Evolutionary conservation across 495 filamentous ascomycete species (phyloP).

Genomic region (Entonaema liquescens): DNA sequence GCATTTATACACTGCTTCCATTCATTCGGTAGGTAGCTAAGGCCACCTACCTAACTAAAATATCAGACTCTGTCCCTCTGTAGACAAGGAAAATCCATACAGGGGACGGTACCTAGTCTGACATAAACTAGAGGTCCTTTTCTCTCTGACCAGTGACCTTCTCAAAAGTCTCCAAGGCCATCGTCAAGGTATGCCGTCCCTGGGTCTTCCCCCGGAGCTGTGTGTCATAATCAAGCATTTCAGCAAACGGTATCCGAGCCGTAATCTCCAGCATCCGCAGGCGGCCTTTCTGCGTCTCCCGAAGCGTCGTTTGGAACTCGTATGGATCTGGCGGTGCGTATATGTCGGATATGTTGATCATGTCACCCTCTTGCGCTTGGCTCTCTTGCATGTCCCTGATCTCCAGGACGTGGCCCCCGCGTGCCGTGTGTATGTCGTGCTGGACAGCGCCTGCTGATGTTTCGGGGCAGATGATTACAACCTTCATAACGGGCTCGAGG

Average conservation of each 20-base stretch:
- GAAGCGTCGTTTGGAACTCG: conserved; percentile 60
- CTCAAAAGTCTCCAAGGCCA: conserved; percentile 92
- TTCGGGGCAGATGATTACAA: conserved; percentile 84
- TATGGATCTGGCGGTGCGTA: conserved; percentile 91
- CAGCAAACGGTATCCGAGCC: conserved; percentile 88
- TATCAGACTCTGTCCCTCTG: neutral
- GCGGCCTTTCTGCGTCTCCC: conserved; percentile 49
- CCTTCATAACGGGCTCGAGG: conserved; percentile 93
- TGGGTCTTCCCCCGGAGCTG: conserved; percentile 87
- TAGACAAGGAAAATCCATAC: neutral
- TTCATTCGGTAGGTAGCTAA: too few relatives aligned
- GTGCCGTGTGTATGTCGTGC: conserved; percentile 82
- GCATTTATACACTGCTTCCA: too few relatives aligned
- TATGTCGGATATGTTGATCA: conserved; percentile 73
- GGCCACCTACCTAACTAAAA: neutral
- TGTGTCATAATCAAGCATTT: conserved; percentile 97
- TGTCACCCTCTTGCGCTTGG: conserved; percentile 24
- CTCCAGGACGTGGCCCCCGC: conserved; percentile 86
- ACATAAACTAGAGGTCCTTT: conserved; percentile 40
- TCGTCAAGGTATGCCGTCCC: conserved; percentile 89
- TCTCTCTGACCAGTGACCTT: conserved; percentile 71
- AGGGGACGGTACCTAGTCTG: neutral
- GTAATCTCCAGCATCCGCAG: conserved; percentile 66
- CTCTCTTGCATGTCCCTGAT: conserved; percentile 68
- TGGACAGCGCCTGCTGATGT: conserved; percentile 82